phyloP scores from a whole-genome alignment of 257 asterid genomes.

The Ajuga chamaepitys region DNA sequence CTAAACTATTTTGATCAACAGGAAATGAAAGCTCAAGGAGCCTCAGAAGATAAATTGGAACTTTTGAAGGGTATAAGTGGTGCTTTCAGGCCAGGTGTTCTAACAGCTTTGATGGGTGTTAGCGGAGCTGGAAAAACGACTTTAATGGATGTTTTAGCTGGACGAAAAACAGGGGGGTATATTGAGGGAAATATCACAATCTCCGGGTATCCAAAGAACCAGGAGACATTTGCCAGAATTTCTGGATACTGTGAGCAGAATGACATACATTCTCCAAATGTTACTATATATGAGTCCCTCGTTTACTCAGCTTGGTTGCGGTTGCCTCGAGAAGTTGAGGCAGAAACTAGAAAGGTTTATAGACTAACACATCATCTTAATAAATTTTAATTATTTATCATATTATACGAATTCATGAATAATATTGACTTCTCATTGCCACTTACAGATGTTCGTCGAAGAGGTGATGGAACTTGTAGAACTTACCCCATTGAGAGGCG shows the following conservation, averaged over 20 bases:
- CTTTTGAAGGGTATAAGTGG: constrained; percentile 46
- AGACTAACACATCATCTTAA: neutral
- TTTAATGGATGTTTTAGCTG: constrained; percentile 51
- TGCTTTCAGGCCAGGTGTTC: constrained; percentile 52
- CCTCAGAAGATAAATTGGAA: constrained; percentile 30
- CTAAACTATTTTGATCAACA: neutral
- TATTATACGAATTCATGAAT: neutral
- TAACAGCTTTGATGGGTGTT: constrained; percentile 57
- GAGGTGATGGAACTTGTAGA: constrained; percentile 66
- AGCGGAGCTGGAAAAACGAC: constrained; percentile 66
- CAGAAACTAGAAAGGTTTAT: constrained; percentile 33
- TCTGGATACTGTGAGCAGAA: constrained; percentile 31
- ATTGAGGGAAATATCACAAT: constrained; percentile 44
- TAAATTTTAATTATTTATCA: neutral
- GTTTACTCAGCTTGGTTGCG: constrained; percentile 48
- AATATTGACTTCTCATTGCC: neutral
- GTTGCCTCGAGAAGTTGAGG: constrained; percentile 35
- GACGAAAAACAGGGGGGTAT: constrained; percentile 54
- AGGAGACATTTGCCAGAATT: constrained; percentile 25
- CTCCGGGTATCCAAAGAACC: constrained; percentile 44
- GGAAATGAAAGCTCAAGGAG: constrained; percentile 48
- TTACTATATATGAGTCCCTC: constrained; percentile 26
- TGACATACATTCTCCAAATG: constrained; percentile 28
- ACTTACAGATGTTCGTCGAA: constrained; percentile 41
- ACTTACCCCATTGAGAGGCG: constrained; percentile 30